Percentiles rank a stretch among this genome's conserved stretches.
phyloP scores from a whole-genome alignment of 768 basidiomycete genomes.

The Lentinula boryana region DNA sequence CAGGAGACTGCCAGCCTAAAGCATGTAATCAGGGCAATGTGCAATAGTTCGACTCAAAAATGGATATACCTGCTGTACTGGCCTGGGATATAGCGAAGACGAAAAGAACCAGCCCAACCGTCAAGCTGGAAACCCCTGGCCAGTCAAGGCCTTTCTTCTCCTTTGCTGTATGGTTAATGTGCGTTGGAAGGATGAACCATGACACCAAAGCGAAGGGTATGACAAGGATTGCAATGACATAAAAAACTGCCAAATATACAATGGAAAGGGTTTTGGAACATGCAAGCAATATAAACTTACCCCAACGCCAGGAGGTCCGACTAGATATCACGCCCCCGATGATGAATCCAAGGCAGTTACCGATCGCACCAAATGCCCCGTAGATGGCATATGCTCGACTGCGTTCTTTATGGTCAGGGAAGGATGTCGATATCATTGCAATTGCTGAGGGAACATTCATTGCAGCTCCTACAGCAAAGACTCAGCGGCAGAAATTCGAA shows the following conservation, averaged over 20 bases:
- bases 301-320: constrained; percentile 36
- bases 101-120: constrained; percentile 22
- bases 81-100: constrained; percentile 29
- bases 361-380: constrained; percentile 38
- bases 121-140: constrained; percentile 11
- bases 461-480: constrained; percentile 1
- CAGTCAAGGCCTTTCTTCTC: constrained; percentile 10
- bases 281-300: background rate
- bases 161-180: background rate
- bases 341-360: constrained; percentile 33
- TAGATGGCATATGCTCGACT: constrained; percentile 37
- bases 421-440: constrained; percentile 2
- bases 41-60: background rate
- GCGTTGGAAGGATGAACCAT: constrained; percentile 11
- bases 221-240: constrained; percentile 32
- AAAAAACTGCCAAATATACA: constrained; percentile 26
- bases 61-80: background rate
- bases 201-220: constrained; percentile 8
- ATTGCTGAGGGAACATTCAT: constrained; percentile 9
- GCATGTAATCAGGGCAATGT: background rate
- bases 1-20: constrained; percentile 36
- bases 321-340: constrained; percentile 35
- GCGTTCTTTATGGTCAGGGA: constrained; percentile 25
- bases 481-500: constrained; percentile 12
- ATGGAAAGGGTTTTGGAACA: background rate